Percentiles rank a stretch among this genome's conserved stretches.
These are phyloP conservation scores for Pezicula rhizophila DNA, from an alignment of 2,329 filamentous ascomycete species.

Conservation along the genomic window DNA sequence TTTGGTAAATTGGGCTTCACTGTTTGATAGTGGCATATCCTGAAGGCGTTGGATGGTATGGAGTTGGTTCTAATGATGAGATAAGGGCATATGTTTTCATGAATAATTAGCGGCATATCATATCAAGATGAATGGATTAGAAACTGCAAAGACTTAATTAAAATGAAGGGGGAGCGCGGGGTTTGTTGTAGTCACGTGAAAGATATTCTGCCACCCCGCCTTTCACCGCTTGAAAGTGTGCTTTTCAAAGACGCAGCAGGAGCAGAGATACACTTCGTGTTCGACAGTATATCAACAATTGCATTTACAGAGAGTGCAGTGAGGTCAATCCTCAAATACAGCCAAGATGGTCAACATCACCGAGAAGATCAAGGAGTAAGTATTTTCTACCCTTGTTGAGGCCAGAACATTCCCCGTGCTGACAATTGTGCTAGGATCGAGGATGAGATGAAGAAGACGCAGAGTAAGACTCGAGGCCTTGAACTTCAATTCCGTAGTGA, in stretches of 20 bases:
- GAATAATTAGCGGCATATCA: neutral
- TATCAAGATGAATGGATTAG: slow-evolving; percentile 15
- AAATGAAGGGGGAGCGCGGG: no score
- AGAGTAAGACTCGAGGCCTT: slow-evolving; percentile 60
- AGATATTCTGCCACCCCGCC: neutral
- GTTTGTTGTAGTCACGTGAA: neutral
- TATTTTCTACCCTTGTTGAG: slow-evolving; percentile 5
- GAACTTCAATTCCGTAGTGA: slow-evolving; percentile 5
- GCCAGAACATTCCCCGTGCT: slow-evolving; percentile 1
- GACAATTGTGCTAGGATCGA: slow-evolving; percentile 66
- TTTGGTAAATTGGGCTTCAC: slow-evolving; percentile 63
- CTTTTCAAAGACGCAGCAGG: neutral
- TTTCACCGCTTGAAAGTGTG: neutral
- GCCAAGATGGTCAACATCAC: slow-evolving; percentile 95
- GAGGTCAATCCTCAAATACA: slow-evolving; percentile 7
- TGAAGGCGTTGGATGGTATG: slow-evolving; percentile 4
- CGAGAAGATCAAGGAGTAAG: slow-evolving; percentile 98
- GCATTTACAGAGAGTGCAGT: neutral
- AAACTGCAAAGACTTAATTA: no score
- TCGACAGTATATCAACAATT: no score
- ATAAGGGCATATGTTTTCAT: slow-evolving; percentile 4
- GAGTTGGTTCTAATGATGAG: slow-evolving; percentile 12
- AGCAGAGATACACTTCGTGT: no score
- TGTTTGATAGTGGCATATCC: slow-evolving; percentile 10
- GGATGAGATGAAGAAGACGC: slow-evolving; percentile 98